Conservation (phyloP, 148 eudicot species). For the Nepenthes mirabilis region DNA sequence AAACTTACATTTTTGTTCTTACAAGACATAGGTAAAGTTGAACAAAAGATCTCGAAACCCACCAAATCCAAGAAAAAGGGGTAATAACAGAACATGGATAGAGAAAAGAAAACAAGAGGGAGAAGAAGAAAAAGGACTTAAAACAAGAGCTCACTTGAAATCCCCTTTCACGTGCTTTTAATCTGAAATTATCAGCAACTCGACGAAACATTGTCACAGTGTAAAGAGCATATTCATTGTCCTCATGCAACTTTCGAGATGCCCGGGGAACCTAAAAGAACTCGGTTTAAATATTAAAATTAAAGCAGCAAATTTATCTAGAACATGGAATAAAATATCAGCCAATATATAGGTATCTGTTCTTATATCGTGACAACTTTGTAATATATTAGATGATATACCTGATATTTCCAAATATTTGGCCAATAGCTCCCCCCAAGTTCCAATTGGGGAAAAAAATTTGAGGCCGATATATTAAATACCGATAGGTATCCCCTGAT, state of each 20-base stretch:
- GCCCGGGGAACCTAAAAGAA: slow-evolving; percentile 88
- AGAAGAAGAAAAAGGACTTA: not conserved
- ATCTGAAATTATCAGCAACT: slow-evolving; percentile 81
- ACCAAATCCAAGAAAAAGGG: not conserved
- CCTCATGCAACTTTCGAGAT: slow-evolving; percentile 80
- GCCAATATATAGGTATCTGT: too few relatives aligned
- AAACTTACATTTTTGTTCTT: not conserved
- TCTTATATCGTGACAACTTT: too few relatives aligned
- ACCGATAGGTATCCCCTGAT: too few relatives aligned
- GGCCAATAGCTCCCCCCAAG: too few relatives aligned
- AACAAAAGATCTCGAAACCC: not conserved
- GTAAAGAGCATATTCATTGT: slow-evolving; percentile 90
- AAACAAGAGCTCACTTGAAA: slow-evolving; percentile 55
- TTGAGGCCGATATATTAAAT: too few relatives aligned
- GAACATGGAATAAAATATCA: not conserved
- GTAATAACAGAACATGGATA: not conserved
- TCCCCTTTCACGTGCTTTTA: slow-evolving; percentile 88
- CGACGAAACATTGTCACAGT: slow-evolving; percentile 74
- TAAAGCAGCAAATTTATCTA: not conserved
- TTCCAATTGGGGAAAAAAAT: too few relatives aligned
- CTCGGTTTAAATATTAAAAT: not conserved
- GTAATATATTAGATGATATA: too few relatives aligned
- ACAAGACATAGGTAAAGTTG: not conserved
- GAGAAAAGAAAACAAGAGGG: not conserved
- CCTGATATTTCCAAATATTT: too few relatives aligned